Evolutionary conservation across 179 eudicot species (phyloP), one percentile per base, ranked within the genome.

Genomic region (Beta corolliflora): DNA sequence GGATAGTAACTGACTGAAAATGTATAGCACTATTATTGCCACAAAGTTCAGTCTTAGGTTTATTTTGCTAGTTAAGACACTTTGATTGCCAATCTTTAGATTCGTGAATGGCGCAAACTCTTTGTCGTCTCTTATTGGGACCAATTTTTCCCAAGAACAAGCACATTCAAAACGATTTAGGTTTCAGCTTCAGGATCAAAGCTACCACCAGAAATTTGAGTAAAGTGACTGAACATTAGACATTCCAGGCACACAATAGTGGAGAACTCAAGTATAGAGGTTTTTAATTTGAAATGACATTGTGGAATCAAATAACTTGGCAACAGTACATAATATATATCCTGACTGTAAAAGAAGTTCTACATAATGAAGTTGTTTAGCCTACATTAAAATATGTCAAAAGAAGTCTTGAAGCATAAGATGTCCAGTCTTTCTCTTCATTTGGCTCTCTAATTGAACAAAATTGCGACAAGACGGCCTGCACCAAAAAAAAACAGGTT

Each of bases 351-450:
- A 60, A 23, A 54, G 52, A 75, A 77, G 60, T 74, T 61, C 83
- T 68, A 74, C 75, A 55, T 8, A 69, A 29, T 8, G 31, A 53
- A 25, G 36, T 48, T 44, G 48, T 60, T 36, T 36, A 55, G 71
- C 71, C 81, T 76, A 78, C 80, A 84, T 13, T 41, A 71, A 56
- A 25, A 45, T 68, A 23, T 18, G 73, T 36, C 72, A 29, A 56
- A 73, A 77, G 53, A 73, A 25, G 54, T 45, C 60, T 23, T 9
- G 48, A 71, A 80, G 75, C 83, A 63, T 77, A 13, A 9, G 60
- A 29, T 63, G 7, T 66, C 61, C 63, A 45, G 45, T 80, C 52
- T 9, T 29, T 76, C 72, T 75, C 80, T 69, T 64, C 80, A 75
- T 61, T 36, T 64, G 7, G 23, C 76, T 59, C 76, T 73, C 72